Evolutionary conservation across 2,329 filamentous ascomycete genomes (phyloP), one percentile per base, ranked within the genome.

Genomic region (Ceratocystis cacaofunesta): DNA sequence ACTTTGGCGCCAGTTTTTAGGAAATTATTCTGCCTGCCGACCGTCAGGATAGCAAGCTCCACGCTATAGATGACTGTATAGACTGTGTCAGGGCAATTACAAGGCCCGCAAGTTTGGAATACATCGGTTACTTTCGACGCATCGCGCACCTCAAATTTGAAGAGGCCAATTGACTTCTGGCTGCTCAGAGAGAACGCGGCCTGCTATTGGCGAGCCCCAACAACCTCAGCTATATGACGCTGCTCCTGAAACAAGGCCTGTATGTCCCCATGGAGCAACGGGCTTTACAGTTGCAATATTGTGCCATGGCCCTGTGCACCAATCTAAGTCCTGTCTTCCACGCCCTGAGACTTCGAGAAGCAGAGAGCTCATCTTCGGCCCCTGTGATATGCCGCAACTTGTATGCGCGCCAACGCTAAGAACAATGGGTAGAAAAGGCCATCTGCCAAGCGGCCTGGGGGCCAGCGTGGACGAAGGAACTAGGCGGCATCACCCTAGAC

Each of bases 361-460:
- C 61, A 28, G 30, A 63, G 1, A 48, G 12, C 17, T 63, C 48
- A 17, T 55, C 25, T 50, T 63, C 30, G 46, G 25, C 8, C 61
- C 61, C 22, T 50, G 52, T 28, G 61, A 46, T 25, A 55, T 63
- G 61, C 19, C 28, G 2, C 61, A 48, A 22, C 12, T 19, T 15
- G 4, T 30, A 28, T 48, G 36, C 48, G 12, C 17, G 12, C 66
- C 0, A 69, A 68, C 55, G 66, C 68, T 1, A 66, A 68, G 25
- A 69, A 68, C 61, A 68, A 69, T 19, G 68, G 66, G 60, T 64
- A 2, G 52, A 68, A 22, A 50, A 65, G 1, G 68, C 68, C 1
- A 69, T 69, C 28, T 69, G 68, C 66, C 63, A 58, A 5, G 52
- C 65, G 4, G 41, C 28, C 25, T 68, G 68, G 66, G 68, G 68